Conservation (phyloP, 495 filamentous ascomycete species). For the Penicillium cosmopolitanum region DNA sequence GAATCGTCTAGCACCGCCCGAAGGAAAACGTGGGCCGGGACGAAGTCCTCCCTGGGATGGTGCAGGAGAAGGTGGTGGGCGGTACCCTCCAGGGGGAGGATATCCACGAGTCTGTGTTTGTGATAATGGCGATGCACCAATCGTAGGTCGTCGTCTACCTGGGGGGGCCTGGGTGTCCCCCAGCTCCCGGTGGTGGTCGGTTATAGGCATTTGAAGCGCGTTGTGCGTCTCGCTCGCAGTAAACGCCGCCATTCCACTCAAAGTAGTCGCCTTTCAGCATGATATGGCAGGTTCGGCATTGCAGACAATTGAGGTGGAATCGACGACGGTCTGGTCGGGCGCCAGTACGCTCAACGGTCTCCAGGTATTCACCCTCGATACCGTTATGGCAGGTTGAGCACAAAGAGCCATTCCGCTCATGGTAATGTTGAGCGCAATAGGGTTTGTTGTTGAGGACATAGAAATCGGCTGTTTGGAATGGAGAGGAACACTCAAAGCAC, state of each 20-base stretch:
- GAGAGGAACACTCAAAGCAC: constrained; percentile 78
- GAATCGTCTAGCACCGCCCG: constrained; percentile 48
- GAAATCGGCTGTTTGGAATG: constrained; percentile 88
- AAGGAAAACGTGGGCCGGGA: constrained; percentile 31
- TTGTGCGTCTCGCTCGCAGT: constrained; percentile 87
- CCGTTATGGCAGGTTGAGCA: constrained; percentile 79
- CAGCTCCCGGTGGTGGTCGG: constrained; percentile 25
- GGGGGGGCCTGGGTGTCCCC: constrained; percentile 28
- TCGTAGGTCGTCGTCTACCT: constrained; percentile 29
- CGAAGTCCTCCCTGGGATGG: constrained; percentile 38
- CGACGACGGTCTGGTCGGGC: constrained; percentile 64
- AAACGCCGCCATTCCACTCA: constrained; percentile 66
- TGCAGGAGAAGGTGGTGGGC: constrained; percentile 34
- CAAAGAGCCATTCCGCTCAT: constrained; percentile 83
- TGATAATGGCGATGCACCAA: constrained; percentile 25
- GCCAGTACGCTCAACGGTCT: constrained; percentile 59
- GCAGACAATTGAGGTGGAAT: constrained; percentile 87
- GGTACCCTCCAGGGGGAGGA: constrained; percentile 20
- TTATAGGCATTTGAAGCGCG: constrained; percentile 53
- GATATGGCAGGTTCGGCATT: constrained; percentile 62
- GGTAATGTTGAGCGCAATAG: constrained; percentile 92
- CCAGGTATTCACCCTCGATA: constrained; percentile 95
- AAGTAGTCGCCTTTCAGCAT: constrained; percentile 71
- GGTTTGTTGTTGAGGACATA: constrained; percentile 87
- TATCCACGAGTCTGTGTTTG: constrained; percentile 25